These are phyloP conservation scores for Magnusiomyces tetraspermus DNA, from an alignment of 1,139 yeast species.

Conservation along the genomic window DNA sequence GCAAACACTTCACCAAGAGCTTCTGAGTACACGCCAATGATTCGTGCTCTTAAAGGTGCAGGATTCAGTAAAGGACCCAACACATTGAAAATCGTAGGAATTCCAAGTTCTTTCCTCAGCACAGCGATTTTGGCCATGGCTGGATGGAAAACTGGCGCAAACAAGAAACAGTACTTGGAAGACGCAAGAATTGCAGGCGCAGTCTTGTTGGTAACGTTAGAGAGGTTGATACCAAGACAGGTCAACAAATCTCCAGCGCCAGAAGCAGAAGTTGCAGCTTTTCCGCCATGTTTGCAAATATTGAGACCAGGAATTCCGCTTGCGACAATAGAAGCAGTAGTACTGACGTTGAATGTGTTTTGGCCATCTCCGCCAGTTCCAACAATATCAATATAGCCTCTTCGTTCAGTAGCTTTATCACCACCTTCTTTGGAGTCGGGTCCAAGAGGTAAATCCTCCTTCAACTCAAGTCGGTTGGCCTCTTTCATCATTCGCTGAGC, in stretches of 20 bases:
- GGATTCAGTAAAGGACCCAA: slow-evolving; percentile 92
- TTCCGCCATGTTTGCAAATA: slow-evolving; percentile 92
- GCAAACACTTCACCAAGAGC: slow-evolving; percentile 76
- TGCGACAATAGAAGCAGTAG: slow-evolving; percentile 88
- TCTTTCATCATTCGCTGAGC: slow-evolving; percentile 57
- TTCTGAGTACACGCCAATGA: slow-evolving; percentile 81
- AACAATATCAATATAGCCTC: slow-evolving; percentile 75
- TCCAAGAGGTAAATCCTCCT: background rate
- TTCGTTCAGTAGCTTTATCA: slow-evolving; percentile 29
- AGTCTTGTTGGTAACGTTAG: slow-evolving; percentile 54
- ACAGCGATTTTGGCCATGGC: slow-evolving; percentile 79
- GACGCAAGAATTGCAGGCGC: slow-evolving; percentile 52
- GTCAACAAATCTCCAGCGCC: slow-evolving; percentile 88
- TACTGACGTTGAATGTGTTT: slow-evolving; percentile 90
- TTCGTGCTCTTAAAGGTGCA: slow-evolving; percentile 68
- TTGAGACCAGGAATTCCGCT: slow-evolving; percentile 72
- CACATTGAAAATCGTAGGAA: slow-evolving; percentile 89
- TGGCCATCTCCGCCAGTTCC: slow-evolving; percentile 99
- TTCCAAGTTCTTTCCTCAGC: slow-evolving; percentile 66
- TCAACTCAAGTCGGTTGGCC: slow-evolving; percentile 15
- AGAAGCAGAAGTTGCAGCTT: slow-evolving; percentile 84
- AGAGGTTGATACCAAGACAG: slow-evolving; percentile 66
- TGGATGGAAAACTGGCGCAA: slow-evolving; percentile 93
- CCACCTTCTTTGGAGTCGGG: background rate
- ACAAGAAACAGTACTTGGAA: slow-evolving; percentile 61